phyloP scores from a whole-genome alignment of 2,329 filamentous ascomycete genomes.

The Ceratocystiopsis brevicomis region DNA sequence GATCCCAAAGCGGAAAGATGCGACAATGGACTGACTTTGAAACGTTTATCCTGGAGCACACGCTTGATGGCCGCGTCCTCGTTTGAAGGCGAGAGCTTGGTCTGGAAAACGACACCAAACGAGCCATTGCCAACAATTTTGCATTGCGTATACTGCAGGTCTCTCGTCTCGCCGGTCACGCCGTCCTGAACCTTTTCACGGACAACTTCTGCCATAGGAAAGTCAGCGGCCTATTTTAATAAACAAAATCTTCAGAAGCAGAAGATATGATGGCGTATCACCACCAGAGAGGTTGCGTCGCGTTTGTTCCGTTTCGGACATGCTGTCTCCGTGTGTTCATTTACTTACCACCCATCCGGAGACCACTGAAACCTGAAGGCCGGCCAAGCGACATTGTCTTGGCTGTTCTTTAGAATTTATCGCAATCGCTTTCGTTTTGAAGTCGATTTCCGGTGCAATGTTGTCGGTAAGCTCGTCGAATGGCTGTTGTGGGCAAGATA shows the following conservation, averaged over 20 bases:
- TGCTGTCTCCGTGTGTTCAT: neutral
- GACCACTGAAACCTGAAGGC: conserved; percentile 37
- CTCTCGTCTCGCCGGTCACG: conserved; percentile 85
- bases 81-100: conserved; percentile 90
- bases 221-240: neutral
- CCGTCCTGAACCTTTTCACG: conserved; percentile 98
- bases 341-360: conserved; percentile 92
- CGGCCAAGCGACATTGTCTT: no score
- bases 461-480: no score
- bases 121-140: conserved; percentile 99
- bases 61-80: conserved; percentile 99
- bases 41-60: conserved; percentile 95
- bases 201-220: conserved; percentile 56
- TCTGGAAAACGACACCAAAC: conserved; percentile 97
- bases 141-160: conserved; percentile 96
- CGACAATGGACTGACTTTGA: conserved; percentile 53
- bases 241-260: no score
- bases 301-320: neutral
- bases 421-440: no score
- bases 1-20: neutral
- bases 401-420: no score
- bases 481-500: no score
- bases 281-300: no score
- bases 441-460: no score
- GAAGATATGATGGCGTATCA: no score